A percentile compares a stretch with the other conserved stretches of the same genome.
Conservation (phyloP, 345 rosid species). For the Mangifera indica region DNA sequence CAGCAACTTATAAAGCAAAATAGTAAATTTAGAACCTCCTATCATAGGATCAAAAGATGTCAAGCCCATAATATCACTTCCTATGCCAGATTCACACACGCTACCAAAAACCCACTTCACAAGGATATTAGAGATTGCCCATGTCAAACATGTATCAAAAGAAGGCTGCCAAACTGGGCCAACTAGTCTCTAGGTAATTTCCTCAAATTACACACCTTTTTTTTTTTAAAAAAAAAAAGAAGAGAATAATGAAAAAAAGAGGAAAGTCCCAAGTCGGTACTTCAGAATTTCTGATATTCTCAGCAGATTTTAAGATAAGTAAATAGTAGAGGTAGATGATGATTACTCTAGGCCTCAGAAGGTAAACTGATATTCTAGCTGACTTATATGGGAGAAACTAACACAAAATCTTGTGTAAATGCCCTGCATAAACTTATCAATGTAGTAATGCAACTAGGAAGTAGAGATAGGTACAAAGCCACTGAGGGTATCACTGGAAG, state of each 20-base stretch:
- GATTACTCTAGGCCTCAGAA: conserved; percentile 50
- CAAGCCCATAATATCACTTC: conserved; percentile 1
- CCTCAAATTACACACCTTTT: conserved; percentile 19
- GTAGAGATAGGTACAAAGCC: conserved; percentile 37
- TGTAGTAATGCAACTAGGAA: conserved; percentile 25
- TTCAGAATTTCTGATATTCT: conserved; percentile 48
- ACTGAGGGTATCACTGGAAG: conserved; percentile 37
- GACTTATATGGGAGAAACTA: conserved; percentile 8
- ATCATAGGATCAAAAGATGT: not conserved
- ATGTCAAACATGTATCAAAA: not conserved
- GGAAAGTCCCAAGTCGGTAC: conserved; percentile 16
- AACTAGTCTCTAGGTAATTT: conserved; percentile 31
- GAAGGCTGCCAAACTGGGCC: not conserved
- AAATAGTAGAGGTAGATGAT: conserved; percentile 44
- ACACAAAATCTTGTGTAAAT: conserved; percentile 14
- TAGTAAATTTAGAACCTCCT: not conserved
- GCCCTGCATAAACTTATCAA: conserved; percentile 17
- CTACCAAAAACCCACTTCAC: conserved; percentile 25
- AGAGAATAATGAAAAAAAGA: not conserved
- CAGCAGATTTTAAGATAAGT: conserved; percentile 32
- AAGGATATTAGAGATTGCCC: conserved; percentile 19
- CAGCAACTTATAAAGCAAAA: conserved; percentile 7
- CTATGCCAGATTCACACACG: conserved; percentile 25
- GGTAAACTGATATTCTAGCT: conserved; percentile 25
- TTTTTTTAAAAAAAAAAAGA: not conserved